Evolutionary conservation across 345 rosid genomes (phyloP).

Genomic region (Euphorbia peplus): DNA sequence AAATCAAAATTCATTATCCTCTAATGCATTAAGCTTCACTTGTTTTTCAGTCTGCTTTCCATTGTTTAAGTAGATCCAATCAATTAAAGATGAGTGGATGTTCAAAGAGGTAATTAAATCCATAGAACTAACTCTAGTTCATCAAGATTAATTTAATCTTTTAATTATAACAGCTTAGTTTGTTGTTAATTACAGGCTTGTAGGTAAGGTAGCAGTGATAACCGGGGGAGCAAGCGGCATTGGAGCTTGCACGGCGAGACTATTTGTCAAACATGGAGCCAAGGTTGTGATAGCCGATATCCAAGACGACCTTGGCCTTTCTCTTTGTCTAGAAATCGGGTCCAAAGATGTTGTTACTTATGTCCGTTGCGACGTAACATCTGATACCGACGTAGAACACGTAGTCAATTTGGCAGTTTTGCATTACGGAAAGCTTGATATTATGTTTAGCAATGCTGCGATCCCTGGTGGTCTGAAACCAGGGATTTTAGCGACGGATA

Average conservation of each 20-base stretch:
- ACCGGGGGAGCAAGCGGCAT: constrained; percentile 8
- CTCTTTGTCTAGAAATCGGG: not conserved
- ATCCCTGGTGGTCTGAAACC: not conserved
- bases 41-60: too few relatives aligned
- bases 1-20: too few relatives aligned
- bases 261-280: not conserved
- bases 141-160: too few relatives aligned
- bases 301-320: constrained; percentile 1
- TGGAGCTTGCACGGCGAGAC: not conserved
- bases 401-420: not conserved
- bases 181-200: not conserved
- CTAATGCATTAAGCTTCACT: too few relatives aligned
- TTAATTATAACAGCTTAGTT: too few relatives aligned
- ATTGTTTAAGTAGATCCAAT: too few relatives aligned
- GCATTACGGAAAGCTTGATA: not conserved
- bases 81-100: too few relatives aligned
- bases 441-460: constrained; percentile 3
- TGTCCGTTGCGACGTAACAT: not conserved
- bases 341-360: not conserved
- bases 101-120: too few relatives aligned
- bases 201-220: not conserved
- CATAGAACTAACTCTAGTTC: too few relatives aligned
- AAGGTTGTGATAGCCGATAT: constrained; percentile 2
- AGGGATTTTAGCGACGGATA: not conserved
- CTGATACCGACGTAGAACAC: not conserved